Evolutionary conservation across 2,329 filamentous ascomycete species (phyloP), one percentile per base, ranked within the genome.

Genomic region (Xylariaceae sp.): DNA sequence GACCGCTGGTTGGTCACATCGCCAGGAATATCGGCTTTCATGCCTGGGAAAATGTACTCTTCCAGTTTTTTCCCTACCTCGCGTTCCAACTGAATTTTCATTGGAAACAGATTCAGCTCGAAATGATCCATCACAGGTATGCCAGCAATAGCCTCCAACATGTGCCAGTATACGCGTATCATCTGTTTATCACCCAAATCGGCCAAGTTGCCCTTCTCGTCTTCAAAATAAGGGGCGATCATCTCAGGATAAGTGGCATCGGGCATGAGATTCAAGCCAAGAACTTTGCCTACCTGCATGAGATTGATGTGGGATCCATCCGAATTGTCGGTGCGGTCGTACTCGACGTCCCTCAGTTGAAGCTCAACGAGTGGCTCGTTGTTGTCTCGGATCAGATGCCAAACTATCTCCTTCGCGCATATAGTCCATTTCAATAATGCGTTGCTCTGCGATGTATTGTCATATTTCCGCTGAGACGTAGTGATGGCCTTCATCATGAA

Each of bases 401-500:
- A 98, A 11, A 96, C 91, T 50, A 98, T 93, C 60, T 98, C 91
- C 32, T 85, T 84, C 2, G 89, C 89, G n/a, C 87, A 86, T 44
- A 98, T 89, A 60, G 89, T 93, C 86, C 91, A 96, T 54, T 88
- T 84, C 40, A 98, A 65, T 31, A 96, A 71, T 4, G 89, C 89
- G 45, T 80, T 90, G 42, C 83, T 85, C 49, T 89, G 79, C 6
- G 81, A 79, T 37, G 80, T 73, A 35, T 78, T 78, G 45, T 95
- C 89, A 49, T 81, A 83, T 60, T 90, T 93, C 45, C 89, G 78
- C 64, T 98, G 93, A 4, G 91, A 94, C 3, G 89, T 94, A 2
- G 93, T 98, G 61, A 98, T 98, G 30, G 93, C 94, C 58, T 98
- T 97, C 93, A 98, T 97, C 72, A 98, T 87, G 68, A 98, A 98